These are phyloP conservation scores for Amanita rimosa DNA, from an alignment of 768 basidiomycete genomes.

Conservation along the genomic window DNA sequence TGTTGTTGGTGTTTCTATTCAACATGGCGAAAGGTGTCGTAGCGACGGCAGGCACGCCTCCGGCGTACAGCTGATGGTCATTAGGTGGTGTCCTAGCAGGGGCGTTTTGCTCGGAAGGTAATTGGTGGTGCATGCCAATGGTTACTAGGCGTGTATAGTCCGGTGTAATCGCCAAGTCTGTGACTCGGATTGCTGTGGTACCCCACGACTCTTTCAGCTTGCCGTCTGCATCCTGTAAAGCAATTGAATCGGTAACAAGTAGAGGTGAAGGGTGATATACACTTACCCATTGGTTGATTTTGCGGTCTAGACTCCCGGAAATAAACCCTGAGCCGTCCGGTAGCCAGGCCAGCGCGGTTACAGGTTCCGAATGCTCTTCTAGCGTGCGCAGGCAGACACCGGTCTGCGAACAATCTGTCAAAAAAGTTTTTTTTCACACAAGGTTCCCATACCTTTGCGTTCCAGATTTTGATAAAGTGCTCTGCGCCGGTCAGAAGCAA, in stretches of 20 bases:
- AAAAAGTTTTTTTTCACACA: conserved; percentile 2
- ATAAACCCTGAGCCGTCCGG: conserved; percentile 86
- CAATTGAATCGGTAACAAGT: conserved; percentile 1
- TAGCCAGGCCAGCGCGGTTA: conserved; percentile 81
- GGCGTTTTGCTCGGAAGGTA: conserved; percentile 13
- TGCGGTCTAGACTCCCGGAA: conserved; percentile 79
- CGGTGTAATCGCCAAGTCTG: conserved; percentile 80
- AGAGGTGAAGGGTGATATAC: conserved; percentile 5
- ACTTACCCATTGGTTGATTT: conserved; percentile 75
- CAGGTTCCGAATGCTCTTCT: conserved; percentile 67
- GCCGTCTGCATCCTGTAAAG: conserved; percentile 62
- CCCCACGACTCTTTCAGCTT: conserved; percentile 62
- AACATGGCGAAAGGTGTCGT: conserved; percentile 18
- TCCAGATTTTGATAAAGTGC: conserved; percentile 79
- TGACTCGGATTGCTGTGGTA: conserved; percentile 64
- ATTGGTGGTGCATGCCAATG: conserved; percentile 50
- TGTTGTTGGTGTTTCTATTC: conserved; percentile 33
- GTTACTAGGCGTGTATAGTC: conserved; percentile 77
- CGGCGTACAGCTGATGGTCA: conserved; percentile 21
- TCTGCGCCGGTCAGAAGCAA: conserved; percentile 80
- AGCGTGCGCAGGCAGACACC: conserved; percentile 60
- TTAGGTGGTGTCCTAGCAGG: conserved; percentile 20
- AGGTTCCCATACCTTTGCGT: conserved; percentile 57
- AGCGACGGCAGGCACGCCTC: conserved; percentile 24
- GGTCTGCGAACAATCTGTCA: conserved; percentile 35